phyloP scores from a whole-genome alignment of 2,329 filamentous ascomycete genomes.

The Achaetomium macrosporum region DNA sequence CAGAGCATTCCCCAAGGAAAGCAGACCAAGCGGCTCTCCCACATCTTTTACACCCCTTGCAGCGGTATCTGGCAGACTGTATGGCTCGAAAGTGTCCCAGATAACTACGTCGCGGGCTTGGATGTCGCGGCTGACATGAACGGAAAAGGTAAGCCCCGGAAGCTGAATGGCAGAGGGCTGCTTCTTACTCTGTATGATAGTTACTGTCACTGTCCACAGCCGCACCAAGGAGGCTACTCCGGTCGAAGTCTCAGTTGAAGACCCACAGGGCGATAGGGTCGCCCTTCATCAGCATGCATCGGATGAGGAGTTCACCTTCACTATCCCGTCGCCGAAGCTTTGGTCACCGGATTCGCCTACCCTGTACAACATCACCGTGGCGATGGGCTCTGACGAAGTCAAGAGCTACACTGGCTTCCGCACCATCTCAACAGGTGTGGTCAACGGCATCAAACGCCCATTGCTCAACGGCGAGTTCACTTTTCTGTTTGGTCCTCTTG shows the following conservation, averaged over 20 bases:
- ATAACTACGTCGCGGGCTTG: conserved; percentile 51
- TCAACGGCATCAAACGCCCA: conserved; percentile 55
- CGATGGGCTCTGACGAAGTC: conserved; percentile 45
- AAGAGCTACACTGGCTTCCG: conserved; percentile 65
- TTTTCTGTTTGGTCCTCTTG: conserved; percentile 62
- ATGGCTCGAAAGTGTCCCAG: conserved; percentile 61
- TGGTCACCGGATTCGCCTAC: conserved; percentile 61
- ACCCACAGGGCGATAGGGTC: conserved; percentile 36
- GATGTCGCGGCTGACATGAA: conserved; percentile 54
- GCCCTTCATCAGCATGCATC: conserved; percentile 40
- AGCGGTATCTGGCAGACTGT: conserved; percentile 71
- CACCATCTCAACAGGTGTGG: conserved; percentile 50
- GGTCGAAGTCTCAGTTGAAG: conserved; percentile 34
- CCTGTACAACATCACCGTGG: conserved; percentile 59
- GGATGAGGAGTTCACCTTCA: conserved; percentile 49
- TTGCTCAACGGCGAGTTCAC: conserved; percentile 63
- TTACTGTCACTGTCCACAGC: conserved; percentile 50
- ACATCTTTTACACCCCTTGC: conserved; percentile 68
- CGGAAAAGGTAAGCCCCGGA: conserved; percentile 39
- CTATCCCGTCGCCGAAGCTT: conserved; percentile 47
- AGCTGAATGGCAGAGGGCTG: neutral
- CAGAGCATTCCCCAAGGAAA: conserved; percentile 61
- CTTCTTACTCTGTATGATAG: conserved; percentile 29
- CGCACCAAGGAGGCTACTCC: conserved; percentile 30
- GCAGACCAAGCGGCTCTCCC: conserved; percentile 49